Evolutionary conservation across 2,329 filamentous ascomycete genomes (phyloP), one percentile per base, ranked within the genome.

Genomic region (Coleophoma eucalyptorum): DNA sequence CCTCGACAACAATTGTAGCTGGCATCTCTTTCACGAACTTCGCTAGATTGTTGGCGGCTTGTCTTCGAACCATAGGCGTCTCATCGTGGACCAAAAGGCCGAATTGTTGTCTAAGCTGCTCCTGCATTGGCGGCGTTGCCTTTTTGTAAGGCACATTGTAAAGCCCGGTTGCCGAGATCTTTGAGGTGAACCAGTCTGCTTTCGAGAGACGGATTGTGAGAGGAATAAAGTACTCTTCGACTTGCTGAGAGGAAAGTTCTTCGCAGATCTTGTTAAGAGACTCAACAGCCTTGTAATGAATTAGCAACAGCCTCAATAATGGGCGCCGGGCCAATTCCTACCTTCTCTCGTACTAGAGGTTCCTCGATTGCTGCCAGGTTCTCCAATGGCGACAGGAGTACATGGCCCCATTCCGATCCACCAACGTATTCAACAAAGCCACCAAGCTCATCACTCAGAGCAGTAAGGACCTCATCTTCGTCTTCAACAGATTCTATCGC

Each of bases 131-230:
- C 47, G 87, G 81, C 50, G 90, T 87, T 53, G 94, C 90, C 77
- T 95, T 96, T 65, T 86, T 87, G 78, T 99, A 99, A 58, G 94
- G 93, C 45, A 86, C 83, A 68, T 89, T 94, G 77, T 93, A 99
- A 56, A 99, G 87, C 56, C 94, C 94, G 58, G 93, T 96, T 56
- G 93, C 94, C 32, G 94, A 99, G 58, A 99, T 94, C 76, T 97
- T 99, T 58, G 94, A 97, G 51, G 94, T 99, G 73, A 99, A 99
- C 94, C 94, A 99, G 75, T 99, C 94, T 73, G 94, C 94, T 81
- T 97, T 99, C 59, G 94, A 95, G 55, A 99, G 89, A 67, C 94
- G 90, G 66, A 96, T 83, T 53, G 92, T 92, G 66, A 99, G 86
- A 55, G 94, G 94, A 62, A 99, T 93, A 75, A 97, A 97, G 73